These are phyloP conservation scores for Bifiguratus adelaidae DNA, from an alignment of 192 early-diverging fungal species.

Conservation along the genomic window DNA sequence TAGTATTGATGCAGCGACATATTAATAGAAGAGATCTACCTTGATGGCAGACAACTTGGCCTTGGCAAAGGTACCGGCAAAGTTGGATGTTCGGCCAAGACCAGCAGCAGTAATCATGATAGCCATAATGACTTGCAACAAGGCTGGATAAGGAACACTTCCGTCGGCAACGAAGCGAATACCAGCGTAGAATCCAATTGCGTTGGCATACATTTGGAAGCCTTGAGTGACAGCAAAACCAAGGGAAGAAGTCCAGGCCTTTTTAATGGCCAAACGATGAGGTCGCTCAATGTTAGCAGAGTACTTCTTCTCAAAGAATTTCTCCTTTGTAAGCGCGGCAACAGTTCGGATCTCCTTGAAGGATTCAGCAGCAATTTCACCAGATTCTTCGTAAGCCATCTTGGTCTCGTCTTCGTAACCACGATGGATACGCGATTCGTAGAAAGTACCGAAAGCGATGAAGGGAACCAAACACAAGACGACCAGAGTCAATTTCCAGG, in stretches of 20 bases:
- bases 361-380: conserved; percentile 77
- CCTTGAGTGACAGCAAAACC: conserved; percentile 70
- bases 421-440: conserved; percentile 35
- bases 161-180: conserved; percentile 44
- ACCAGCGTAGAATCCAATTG: conserved; percentile 66
- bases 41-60: conserved; percentile 68
- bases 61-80: conserved; percentile 67
- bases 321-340: conserved; percentile 63
- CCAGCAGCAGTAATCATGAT: conserved; percentile 62
- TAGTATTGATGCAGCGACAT: no score
- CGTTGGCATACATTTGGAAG: conserved; percentile 63
- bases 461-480: conserved; percentile 50
- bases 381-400: conserved; percentile 65
- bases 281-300: conserved; percentile 47
- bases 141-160: conserved; percentile 24
- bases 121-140: conserved; percentile 66
- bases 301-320: conserved; percentile 58
- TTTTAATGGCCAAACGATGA: conserved; percentile 51
- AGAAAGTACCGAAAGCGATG: conserved; percentile 34
- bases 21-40: no score
- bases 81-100: conserved; percentile 53
- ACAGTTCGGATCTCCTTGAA: conserved; percentile 83
- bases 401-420: conserved; percentile 57
- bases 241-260: conserved; percentile 52
- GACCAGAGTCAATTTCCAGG: conserved; percentile 81